Percentiles rank a stretch among this genome's conserved stretches.
These are phyloP conservation scores for Centaurea solstitialis DNA, from an alignment of 129 eudicot genomes.

Conservation along the genomic window DNA sequence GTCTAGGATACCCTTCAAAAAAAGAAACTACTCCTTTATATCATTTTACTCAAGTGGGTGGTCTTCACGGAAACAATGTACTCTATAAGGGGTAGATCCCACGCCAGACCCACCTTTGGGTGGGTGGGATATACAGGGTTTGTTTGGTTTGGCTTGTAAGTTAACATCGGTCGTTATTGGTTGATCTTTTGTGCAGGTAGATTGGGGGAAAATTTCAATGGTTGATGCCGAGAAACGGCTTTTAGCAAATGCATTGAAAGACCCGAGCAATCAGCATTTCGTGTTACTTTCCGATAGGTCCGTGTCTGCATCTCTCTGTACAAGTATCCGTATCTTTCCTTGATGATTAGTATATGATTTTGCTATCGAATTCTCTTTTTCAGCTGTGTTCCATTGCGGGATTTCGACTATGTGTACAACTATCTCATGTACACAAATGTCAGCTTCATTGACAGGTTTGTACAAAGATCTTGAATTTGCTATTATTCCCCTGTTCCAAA, in stretches of 20 bases:
- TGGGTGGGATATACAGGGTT: neutral
- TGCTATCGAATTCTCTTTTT: constrained; percentile 17
- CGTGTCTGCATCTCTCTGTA: constrained; percentile 47
- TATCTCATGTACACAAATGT: constrained; percentile 88
- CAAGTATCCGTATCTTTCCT: neutral
- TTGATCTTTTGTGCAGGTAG: constrained; percentile 59
- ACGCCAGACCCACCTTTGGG: neutral
- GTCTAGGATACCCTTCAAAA: too few species aligned
- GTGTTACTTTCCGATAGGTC: constrained; percentile 98
- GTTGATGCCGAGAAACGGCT: constrained; percentile 97
- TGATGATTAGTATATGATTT: constrained; percentile 18
- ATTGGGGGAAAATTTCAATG: constrained; percentile 97
- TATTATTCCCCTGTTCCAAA: neutral
- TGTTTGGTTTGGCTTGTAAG: neutral
- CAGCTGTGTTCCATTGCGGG: constrained; percentile 88
- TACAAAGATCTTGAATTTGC: constrained; percentile 1
- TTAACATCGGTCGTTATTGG: neutral
- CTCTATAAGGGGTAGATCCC: neutral
- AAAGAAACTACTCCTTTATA: neutral
- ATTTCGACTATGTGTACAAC: constrained; percentile 79
- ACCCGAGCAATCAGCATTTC: constrained; percentile 91
- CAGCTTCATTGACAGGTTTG: constrained; percentile 93
- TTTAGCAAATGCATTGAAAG: constrained; percentile 80
- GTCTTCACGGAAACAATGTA: neutral
- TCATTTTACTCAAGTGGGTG: neutral